Percentiles rank a stretch among this genome's conserved stretches.
Conservation (phyloP, 2,329 filamentous ascomycete species). For the Magnaporthales sp. region DNA sequence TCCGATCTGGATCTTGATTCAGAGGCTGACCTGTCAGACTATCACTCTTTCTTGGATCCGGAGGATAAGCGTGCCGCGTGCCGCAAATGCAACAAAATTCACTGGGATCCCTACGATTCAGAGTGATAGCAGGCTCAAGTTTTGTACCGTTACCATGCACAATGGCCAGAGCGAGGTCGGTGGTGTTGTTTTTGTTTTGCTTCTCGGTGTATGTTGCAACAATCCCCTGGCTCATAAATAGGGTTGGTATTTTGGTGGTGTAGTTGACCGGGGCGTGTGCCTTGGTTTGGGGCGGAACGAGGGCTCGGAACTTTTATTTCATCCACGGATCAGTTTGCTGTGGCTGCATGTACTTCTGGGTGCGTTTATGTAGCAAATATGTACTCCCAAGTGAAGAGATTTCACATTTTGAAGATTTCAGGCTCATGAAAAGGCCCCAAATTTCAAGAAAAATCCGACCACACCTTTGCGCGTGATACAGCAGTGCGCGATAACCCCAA, state of each 20-base stretch:
- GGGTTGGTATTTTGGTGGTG: not conserved
- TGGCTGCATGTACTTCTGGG: not conserved
- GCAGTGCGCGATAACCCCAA: no score
- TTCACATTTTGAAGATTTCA: not conserved
- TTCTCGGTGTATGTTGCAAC: not conserved
- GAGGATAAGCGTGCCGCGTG: slow-evolving; percentile 9
- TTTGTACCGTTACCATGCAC: not conserved
- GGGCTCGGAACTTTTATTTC: not conserved
- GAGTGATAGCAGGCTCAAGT: not conserved
- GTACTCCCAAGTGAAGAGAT: not conserved
- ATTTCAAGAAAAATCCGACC: not conserved
- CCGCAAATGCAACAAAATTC: slow-evolving; percentile 11
- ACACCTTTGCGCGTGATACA: no score
- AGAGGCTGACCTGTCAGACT: not conserved
- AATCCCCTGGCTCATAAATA: not conserved
- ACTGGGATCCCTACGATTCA: slow-evolving; percentile 5
- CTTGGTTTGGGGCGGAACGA: not conserved
- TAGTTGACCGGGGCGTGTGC: not conserved
- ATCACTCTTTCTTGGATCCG: not conserved
- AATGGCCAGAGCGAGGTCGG: not conserved
- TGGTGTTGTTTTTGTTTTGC: not conserved
- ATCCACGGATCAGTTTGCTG: not conserved
- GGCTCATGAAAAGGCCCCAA: not conserved
- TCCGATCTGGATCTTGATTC: not conserved
- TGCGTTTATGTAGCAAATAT: not conserved